These are phyloP conservation scores for Hypoxylon sp. DNA, from an alignment of 2,329 filamentous ascomycete genomes.

Conservation along the genomic window DNA sequence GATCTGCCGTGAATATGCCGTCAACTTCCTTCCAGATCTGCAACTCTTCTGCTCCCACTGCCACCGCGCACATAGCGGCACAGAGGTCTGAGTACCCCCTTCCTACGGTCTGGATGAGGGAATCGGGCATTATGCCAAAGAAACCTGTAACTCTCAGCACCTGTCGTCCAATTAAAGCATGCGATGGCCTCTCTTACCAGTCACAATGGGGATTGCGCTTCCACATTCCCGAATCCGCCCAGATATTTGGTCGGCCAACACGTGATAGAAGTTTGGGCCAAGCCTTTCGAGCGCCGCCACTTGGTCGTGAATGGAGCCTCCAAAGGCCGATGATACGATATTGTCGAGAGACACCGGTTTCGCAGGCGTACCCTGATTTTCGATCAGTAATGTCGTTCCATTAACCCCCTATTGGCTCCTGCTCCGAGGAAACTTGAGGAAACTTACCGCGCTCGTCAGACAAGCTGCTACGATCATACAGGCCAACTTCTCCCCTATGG, in stretches of 20 bases:
- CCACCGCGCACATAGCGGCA: slow-evolving; percentile 77
- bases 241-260: slow-evolving; percentile 49
- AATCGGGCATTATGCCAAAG: slow-evolving; percentile 77
- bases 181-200: slow-evolving; percentile 37
- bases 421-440: neutral
- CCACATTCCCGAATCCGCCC: slow-evolving; percentile 47
- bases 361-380: slow-evolving; percentile 46
- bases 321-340: slow-evolving; percentile 50
- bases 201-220: slow-evolving; percentile 50
- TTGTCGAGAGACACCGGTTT: slow-evolving; percentile 50
- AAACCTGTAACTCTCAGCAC: slow-evolving; percentile 67
- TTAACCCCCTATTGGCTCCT: neutral
- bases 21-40: slow-evolving; percentile 84
- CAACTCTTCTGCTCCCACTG: slow-evolving; percentile 72
- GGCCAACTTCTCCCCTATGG: slow-evolving; percentile 58
- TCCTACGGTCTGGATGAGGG: slow-evolving; percentile 75
- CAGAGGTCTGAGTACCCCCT: slow-evolving; percentile 81
- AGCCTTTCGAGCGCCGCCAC: slow-evolving; percentile 46
- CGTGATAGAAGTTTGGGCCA: slow-evolving; percentile 50
- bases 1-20: slow-evolving; percentile 79
- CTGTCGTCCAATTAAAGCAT: neutral
- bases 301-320: slow-evolving; percentile 48
- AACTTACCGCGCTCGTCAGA: slow-evolving; percentile 50
- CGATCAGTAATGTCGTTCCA: slow-evolving; percentile 20
- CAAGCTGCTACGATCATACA: slow-evolving; percentile 53